Conservation (phyloP, 495 filamentous ascomycete species). For the Mytilinidion resinicola region DNA sequence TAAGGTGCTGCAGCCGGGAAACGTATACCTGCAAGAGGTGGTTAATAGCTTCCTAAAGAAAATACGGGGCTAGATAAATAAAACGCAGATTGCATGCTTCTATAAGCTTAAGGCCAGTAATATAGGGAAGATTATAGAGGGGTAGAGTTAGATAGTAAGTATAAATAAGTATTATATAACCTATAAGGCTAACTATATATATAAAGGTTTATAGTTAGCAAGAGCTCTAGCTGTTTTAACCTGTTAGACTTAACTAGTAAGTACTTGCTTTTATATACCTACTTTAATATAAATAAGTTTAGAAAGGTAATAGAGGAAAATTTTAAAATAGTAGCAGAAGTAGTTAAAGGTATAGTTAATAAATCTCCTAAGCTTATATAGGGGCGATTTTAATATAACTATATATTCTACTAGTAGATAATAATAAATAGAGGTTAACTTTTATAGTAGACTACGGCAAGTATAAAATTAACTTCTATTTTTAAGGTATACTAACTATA, state of each 20-base stretch:
- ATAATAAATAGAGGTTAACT: background rate
- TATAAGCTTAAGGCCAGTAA: constrained; percentile 19
- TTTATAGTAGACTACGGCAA: background rate
- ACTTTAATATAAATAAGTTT: constrained; percentile 11
- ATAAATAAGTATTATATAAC: background rate
- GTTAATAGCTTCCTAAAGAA: constrained; percentile 7
- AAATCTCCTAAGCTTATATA: background rate
- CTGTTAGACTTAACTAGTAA: background rate
- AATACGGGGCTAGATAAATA: constrained; percentile 5
- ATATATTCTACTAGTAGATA: background rate
- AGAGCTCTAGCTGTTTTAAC: constrained; percentile 4
- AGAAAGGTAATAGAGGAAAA: constrained; percentile 6
- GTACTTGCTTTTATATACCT: background rate
- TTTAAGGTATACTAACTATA: background rate
- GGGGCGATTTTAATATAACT: background rate
- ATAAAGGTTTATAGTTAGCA: constrained; percentile 4
- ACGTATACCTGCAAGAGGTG: constrained; percentile 13
- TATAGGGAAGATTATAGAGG: constrained; percentile 9
- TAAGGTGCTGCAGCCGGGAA: constrained; percentile 14
- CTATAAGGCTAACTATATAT: constrained; percentile 2
- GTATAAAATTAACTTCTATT: background rate
- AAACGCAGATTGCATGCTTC: constrained; percentile 10
- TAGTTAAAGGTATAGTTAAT: constrained; percentile 2
- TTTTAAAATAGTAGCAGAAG: constrained; percentile 7
- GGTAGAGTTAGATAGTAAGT: constrained; percentile 3